Evolutionary conservation across 257 asterid genomes (phyloP).

Genomic region (Gentiana dahurica): DNA sequence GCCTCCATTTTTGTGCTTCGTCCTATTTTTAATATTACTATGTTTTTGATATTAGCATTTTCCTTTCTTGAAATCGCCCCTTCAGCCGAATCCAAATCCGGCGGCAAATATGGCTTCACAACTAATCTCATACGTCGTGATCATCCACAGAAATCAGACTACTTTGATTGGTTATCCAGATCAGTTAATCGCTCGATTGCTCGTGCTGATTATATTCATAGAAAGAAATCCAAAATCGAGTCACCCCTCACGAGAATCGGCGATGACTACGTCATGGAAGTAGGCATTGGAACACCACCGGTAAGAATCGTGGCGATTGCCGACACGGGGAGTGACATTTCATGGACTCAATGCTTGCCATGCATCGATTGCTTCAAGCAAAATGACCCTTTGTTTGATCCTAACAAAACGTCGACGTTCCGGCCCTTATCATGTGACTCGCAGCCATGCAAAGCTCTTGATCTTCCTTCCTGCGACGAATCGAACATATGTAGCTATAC

Average conservation of each 20-base stretch:
- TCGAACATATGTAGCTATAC: conserved; percentile 22
- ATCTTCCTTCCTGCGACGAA: conserved; percentile 2
- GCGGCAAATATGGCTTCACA: conserved; percentile 26
- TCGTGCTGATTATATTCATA: conserved; percentile 18
- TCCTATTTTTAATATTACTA: too few relatives aligned
- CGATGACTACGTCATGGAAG: conserved; percentile 44
- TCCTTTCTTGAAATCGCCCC: too few relatives aligned
- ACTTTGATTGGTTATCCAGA: conserved; percentile 11
- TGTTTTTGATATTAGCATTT: too few relatives aligned
- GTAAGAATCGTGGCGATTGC: conserved; percentile 28
- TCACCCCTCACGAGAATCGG: conserved; percentile 5
- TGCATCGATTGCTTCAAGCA: conserved; percentile 39
- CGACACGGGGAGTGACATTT: conserved; percentile 54
- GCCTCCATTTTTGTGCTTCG: too few relatives aligned
- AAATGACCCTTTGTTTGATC: conserved; percentile 35
- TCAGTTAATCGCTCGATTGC: conserved; percentile 29
- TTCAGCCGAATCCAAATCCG: too few relatives aligned
- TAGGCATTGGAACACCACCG: conserved; percentile 46
- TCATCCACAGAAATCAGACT: conserved; percentile 25
- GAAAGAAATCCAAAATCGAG: background rate
- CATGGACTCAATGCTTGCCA: conserved; percentile 57
- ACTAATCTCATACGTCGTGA: conserved; percentile 38
- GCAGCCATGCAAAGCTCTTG: conserved; percentile 11
- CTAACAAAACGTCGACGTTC: conserved; percentile 15
- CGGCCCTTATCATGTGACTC: conserved; percentile 20